Evolutionary conservation across 768 basidiomycete genomes (phyloP).

Genomic region (Tylopilus subfusipes): DNA sequence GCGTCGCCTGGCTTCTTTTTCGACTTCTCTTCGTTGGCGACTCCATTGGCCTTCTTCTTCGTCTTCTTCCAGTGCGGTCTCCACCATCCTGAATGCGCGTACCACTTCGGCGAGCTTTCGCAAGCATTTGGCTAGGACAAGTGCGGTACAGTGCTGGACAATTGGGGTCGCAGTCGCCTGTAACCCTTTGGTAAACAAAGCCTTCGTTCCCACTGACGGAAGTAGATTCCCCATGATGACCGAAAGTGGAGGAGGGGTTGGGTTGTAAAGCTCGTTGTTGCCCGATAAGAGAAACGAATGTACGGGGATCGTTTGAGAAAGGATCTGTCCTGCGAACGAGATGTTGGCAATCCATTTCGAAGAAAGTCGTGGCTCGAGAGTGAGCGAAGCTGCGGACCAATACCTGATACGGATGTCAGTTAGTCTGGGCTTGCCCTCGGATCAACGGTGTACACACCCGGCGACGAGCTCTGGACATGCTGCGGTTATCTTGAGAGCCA

Average conservation of each 20-base stretch:
- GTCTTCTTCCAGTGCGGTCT: constrained; percentile 55
- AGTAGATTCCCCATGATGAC: constrained; percentile 74
- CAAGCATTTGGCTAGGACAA: constrained; percentile 73
- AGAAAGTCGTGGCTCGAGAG: constrained; percentile 81
- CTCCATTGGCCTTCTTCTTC: constrained; percentile 70
- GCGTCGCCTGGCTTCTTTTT: constrained; percentile 67
- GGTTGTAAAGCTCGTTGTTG: constrained; percentile 49
- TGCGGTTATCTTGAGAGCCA: constrained; percentile 73
- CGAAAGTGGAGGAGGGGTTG: constrained; percentile 70
- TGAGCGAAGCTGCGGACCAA: constrained; percentile 64
- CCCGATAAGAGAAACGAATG: constrained; percentile 55
- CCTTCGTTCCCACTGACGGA: constrained; percentile 68
- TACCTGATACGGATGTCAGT: constrained; percentile 46
- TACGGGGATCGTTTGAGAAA: constrained; percentile 71
- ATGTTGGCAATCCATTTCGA: constrained; percentile 92
- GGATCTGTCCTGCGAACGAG: constrained; percentile 72
- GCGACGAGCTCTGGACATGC: constrained; percentile 86
- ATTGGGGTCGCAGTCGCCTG: constrained; percentile 59
- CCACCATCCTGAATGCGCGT: constrained; percentile 45
- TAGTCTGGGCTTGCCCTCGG: background rate
- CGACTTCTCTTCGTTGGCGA: constrained; percentile 62
- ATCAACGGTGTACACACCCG: constrained; percentile 45
- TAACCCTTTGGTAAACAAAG: constrained; percentile 77
- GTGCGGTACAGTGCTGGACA: constrained; percentile 82
- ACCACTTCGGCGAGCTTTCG: constrained; percentile 63